Conservation (phyloP, 352 stramenopile genomes). For the Globisporangium splendens region DNA sequence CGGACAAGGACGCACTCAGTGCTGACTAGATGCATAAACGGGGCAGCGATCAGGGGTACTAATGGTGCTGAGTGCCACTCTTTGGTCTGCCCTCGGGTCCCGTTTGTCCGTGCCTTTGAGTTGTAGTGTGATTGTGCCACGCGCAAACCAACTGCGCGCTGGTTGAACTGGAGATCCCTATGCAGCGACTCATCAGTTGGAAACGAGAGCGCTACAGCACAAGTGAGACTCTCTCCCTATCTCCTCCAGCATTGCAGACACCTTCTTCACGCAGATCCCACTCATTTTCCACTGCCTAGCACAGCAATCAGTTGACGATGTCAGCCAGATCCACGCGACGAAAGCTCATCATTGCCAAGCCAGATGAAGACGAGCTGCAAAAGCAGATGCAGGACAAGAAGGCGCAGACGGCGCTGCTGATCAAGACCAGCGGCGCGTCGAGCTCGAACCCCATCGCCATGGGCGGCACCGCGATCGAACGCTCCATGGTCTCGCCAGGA, state of each 20-base stretch:
- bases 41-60: neutral
- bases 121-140: neutral
- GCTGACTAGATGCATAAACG: slow-evolving; percentile 1
- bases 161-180: neutral
- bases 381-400: slow-evolving; percentile 14
- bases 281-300: neutral
- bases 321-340: slow-evolving; percentile 14
- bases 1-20: neutral
- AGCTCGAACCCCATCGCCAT: slow-evolving; percentile 44
- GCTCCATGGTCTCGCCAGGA: slow-evolving; percentile 54
- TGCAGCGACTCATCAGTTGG: slow-evolving; percentile 4
- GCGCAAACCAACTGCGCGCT: too few species aligned
- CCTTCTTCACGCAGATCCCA: too few species aligned
- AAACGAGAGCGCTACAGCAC: slow-evolving; percentile 8
- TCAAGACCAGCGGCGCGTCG: slow-evolving; percentile 28
- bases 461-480: slow-evolving; percentile 58
- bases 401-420: slow-evolving; percentile 31
- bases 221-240: neutral
- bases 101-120: slow-evolving; percentile 3
- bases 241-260: too few species aligned
- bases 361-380: slow-evolving; percentile 12
- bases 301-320: neutral
- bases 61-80: neutral
- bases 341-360: slow-evolving; percentile 16
- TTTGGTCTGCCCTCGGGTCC: neutral